Evolutionary conservation across 1,284 basidiomycete genomes (phyloP), one percentile per base, ranked within the genome.

Genomic region (Ganoderma lucidum): DNA sequence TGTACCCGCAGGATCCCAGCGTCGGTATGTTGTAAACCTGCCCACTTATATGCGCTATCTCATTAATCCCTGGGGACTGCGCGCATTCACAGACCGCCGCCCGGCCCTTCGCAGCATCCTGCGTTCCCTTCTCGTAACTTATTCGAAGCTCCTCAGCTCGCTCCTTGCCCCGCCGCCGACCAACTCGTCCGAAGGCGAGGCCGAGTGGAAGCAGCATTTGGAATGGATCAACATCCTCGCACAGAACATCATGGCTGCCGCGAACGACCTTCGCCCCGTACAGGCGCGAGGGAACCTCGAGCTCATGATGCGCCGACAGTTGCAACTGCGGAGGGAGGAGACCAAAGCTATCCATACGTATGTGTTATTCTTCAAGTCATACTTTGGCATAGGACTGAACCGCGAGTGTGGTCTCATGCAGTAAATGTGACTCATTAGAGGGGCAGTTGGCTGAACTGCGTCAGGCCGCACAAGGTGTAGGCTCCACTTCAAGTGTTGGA

Each of bases 211-310:
- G 68, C 81, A 86, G 63, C 86, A 90, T 64, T 83, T 91, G 4
- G 90, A 93, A 76, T 94, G 93, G 93, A 90, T 93, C 62, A 88
- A 84, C 19, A 82, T 91, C 1, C 85, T 94, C 66, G 87, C 87
- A n/a, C 91, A 92, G 77, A 94, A 94, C 78, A 82, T 94, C 53
- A 93, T 94, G 90, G 92, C 91, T 8, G 91, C 92, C 32, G 92
- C 91, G 41, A 93, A 94, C 73, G 92, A 94, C 74, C 80, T 94
- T 66, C 87, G 92, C n/a, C 93, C 93, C 3, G 90, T 93, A 10
- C 93, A 94, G 83, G 92, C 92, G 28, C 83, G 92, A 74, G 88
- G 84, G 35, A 91, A 91, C 75, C 83, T 94, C 42, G 93, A 94
- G 77, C 81, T 83, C 19, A 91, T 94, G 91, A 93, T 94, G 90